Evolutionary conservation across 495 filamentous ascomycete species (phyloP).

Genomic region (Paragyromitra xinjiangensis): DNA sequence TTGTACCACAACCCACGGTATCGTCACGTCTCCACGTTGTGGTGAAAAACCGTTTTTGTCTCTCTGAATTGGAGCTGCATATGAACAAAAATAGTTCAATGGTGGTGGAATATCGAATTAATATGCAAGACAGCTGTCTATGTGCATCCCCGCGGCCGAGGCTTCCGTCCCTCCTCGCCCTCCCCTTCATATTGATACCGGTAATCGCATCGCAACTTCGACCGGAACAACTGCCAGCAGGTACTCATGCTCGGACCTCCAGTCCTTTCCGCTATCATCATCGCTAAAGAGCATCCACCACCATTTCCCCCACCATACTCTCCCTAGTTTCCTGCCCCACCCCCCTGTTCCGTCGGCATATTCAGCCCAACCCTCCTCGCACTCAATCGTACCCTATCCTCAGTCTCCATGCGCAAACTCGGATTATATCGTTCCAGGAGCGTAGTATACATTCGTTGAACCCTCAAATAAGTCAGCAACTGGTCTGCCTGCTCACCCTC

Average conservation of each 20-base stretch:
- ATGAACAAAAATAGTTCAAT: conserved; percentile 10
- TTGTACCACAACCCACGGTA: conserved; percentile 23
- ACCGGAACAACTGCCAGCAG: conserved; percentile 7
- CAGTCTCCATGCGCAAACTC: conserved; percentile 81
- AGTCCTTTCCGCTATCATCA: conserved; percentile 37
- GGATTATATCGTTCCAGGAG: conserved; percentile 93
- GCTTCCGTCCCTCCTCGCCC: conserved; percentile 3
- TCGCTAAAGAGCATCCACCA: conserved; percentile 12
- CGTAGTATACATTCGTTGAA: conserved; percentile 81
- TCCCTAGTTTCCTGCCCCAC: conserved; percentile 10
- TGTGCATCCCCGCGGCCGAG: conserved; percentile 2
- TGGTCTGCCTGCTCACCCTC: conserved; percentile 74
- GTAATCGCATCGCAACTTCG: conserved; percentile 21
- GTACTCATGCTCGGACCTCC: conserved; percentile 23
- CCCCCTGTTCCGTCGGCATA: conserved; percentile 69
- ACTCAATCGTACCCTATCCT: conserved; percentile 82
- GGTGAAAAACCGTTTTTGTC: not conserved
- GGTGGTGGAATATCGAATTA: conserved; percentile 12
- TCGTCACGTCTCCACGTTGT: conserved; percentile 3
- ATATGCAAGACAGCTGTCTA: conserved; percentile 32
- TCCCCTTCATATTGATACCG: conserved; percentile 4
- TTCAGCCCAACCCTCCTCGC: conserved; percentile 89
- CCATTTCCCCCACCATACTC: conserved; percentile 9
- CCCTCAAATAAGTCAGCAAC: conserved; percentile 77
- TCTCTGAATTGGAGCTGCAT: conserved; percentile 13